Evolutionary conservation across 257 asterid genomes (phyloP), one percentile per base, ranked within the genome.

Genomic region (Penstemon barbatus): DNA sequence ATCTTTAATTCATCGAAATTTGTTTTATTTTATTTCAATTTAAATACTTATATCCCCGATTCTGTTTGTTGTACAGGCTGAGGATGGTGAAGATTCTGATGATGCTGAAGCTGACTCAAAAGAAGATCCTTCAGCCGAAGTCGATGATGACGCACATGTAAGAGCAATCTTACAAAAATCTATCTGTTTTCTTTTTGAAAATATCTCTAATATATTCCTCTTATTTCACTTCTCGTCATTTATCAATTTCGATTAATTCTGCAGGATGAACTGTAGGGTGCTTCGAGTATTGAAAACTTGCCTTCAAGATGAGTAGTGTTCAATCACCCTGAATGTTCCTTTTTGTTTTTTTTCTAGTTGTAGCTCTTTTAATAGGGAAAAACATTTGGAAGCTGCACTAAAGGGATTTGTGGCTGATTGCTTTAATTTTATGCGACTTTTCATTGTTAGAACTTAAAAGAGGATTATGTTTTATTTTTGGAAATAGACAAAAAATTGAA

Each of bases 201-300:
- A 44, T 6, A 59, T 49, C n/a, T 10, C 36, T 52, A 59, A 40
- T 59, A 4, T 42, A 38, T 59, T 36, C 6, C 42, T 18, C 15
- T 18, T 44, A 58, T 41, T 67, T 40, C 50, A 11, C 19, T 46
- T 39, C 25, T 40, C 45, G 12, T 6, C 5, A 18, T 59, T 12
- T 13, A 5, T 39, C 49, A 38, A 18, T 19, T 65, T 13, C 15
- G 25, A 39, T 58, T 59, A 44, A 38, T 12, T 5, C 4, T 6
- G 49, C 65, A 59, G 65, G 65, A 59, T 59, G 65, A 59, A 59
- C 65, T 59, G 12, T 59, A 59, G 49, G 65, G 45, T 40, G 49
- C 65, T 49, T 59, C 15, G 18, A 44, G 45, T 39, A 59, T 8
- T 39, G 13, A 59, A 38, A 10, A 4, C 40, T 40, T 5, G 49